Base-by-base conservation (phyloP, 306 rosid species). In the Datisca glomerata region DNA sequence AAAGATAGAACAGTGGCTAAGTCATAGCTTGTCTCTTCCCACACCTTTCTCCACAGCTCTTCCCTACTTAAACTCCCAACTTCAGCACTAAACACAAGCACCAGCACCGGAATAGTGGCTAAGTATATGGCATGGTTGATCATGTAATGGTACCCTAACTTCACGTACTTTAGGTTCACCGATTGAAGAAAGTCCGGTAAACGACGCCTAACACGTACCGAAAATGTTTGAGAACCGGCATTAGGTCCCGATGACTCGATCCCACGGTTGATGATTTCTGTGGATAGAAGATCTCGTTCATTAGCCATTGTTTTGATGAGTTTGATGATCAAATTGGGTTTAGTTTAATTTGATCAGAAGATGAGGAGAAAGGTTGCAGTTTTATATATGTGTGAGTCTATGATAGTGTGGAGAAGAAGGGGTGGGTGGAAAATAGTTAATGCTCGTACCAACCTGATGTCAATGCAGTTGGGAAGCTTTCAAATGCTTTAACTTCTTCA, bases 101-200 rank as follows among this genome's bases (percentile, higher is more conserved):
- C 65, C 23, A 91, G 68, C 6, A 91, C 35, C 0, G 98, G 98
- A 8, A 91, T 66, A 8, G 96, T 80, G 42, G 79, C 74, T 69
- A 91, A 55, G 67, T 75, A 91, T 12, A 91, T 67, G 48, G 69
- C 98, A 60, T 91, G 95, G 74, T 67, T 91, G 43, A 91, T 80
- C 18, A 91, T 75, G 49, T 91, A 82, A 63, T 71, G 96, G 67
- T 91, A 91, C 0, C 98, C 98, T 41, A 91, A 41, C 28, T 80
- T 84, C 63, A 91, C 98, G 32, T 91, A 91, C 71, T 91, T 91
- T 5, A 91, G 96, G 52, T 91, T 91, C 21, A 91, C 96, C 4
- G 98, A 84, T 23, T 80, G 92, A 17, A 84, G 79, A 44, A 91
- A 91, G 59, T 84, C 98, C 2, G 96, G 98, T 10, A 91, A 59